Evolutionary conservation across 2,329 filamentous ascomycete species (phyloP).

Genomic region (Neofusicoccum kwambonambiense): DNA sequence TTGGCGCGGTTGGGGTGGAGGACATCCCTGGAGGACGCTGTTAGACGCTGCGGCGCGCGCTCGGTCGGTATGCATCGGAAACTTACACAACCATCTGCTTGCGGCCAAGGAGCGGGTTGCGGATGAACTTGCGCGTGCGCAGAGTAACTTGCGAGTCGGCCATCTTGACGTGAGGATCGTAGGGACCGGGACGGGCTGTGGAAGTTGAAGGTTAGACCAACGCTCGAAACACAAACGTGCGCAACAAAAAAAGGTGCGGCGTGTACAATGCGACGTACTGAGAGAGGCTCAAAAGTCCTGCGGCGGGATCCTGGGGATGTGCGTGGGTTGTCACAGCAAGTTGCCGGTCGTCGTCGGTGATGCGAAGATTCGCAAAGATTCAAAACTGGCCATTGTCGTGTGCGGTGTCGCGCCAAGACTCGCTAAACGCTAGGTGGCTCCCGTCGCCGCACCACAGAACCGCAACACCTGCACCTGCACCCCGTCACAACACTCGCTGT

Average conservation of each 20-base stretch:
- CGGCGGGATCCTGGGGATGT: slow-evolving; percentile 16
- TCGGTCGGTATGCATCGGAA: slow-evolving; percentile 19
- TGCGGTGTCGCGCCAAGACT: slow-evolving; percentile 16
- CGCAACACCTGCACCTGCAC: neutral
- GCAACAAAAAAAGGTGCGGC: neutral
- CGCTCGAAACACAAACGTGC: neutral
- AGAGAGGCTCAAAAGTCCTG: slow-evolving; percentile 17
- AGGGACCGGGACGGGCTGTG: slow-evolving; percentile 13
- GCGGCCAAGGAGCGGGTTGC: slow-evolving; percentile 96
- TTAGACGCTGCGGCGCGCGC: slow-evolving; percentile 20
- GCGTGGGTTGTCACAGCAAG: slow-evolving; percentile 18
- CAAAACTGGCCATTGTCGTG: slow-evolving; percentile 13
- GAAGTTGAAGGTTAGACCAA: neutral
- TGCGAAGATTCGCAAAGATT: slow-evolving; percentile 11
- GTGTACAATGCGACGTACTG: neutral
- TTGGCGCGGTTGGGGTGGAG: slow-evolving; percentile 98
- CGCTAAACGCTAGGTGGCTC: slow-evolving; percentile 11
- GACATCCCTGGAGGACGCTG: slow-evolving; percentile 72
- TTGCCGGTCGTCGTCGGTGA: slow-evolving; percentile 18
- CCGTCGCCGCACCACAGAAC: slow-evolving; percentile 6
- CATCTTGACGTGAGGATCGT: slow-evolving; percentile 61
- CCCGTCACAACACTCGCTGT: neutral
- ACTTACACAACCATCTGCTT: slow-evolving; percentile 99
- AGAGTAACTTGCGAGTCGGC: slow-evolving; percentile 66
- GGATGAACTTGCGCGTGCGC: slow-evolving; percentile 99